Evolutionary conservation across 768 basidiomycete species (phyloP).

Genomic region (Pholiota molesta): DNA sequence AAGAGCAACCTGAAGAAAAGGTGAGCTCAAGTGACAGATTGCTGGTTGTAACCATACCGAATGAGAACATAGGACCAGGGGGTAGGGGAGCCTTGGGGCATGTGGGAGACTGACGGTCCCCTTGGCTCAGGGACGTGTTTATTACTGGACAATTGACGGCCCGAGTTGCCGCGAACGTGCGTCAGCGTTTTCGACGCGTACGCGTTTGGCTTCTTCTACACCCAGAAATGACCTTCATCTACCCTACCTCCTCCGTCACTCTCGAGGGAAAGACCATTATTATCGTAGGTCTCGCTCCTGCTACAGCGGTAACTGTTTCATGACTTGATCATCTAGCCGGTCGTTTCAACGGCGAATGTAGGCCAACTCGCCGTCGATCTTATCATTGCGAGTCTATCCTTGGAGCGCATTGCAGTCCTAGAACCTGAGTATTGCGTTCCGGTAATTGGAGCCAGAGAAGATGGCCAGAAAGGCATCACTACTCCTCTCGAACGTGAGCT

Average conservation of each 20-base stretch:
- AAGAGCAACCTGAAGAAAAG: slow-evolving; percentile 57
- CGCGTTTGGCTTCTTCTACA: background rate
- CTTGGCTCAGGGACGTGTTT: background rate
- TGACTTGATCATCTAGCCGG: slow-evolving; percentile 44
- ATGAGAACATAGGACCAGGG: slow-evolving; percentile 61
- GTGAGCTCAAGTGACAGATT: background rate
- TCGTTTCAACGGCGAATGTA: slow-evolving; percentile 82
- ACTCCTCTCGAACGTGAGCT: slow-evolving; percentile 76
- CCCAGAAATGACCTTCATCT: slow-evolving; percentile 37
- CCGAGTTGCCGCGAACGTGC: background rate
- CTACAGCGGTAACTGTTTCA: background rate
- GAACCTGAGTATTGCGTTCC: slow-evolving; percentile 68
- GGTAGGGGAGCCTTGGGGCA: slow-evolving; percentile 36
- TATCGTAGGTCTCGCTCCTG: slow-evolving; percentile 37
- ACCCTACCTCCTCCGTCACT: slow-evolving; percentile 27
- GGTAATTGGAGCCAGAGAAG: slow-evolving; percentile 73
- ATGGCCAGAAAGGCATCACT: slow-evolving; percentile 60
- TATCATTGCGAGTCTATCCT: slow-evolving; percentile 64
- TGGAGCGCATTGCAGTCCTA: slow-evolving; percentile 63
- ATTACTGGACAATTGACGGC: background rate
- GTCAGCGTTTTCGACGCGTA: background rate
- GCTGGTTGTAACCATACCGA: slow-evolving; percentile 41
- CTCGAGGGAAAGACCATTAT: slow-evolving; percentile 45
- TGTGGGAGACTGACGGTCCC: slow-evolving; percentile 1
- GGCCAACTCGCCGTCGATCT: slow-evolving; percentile 80